Evolutionary conservation across 306 rosid species (phyloP), one percentile per base, ranked within the genome.

Genomic region (Astragalus glycyphyllos): DNA sequence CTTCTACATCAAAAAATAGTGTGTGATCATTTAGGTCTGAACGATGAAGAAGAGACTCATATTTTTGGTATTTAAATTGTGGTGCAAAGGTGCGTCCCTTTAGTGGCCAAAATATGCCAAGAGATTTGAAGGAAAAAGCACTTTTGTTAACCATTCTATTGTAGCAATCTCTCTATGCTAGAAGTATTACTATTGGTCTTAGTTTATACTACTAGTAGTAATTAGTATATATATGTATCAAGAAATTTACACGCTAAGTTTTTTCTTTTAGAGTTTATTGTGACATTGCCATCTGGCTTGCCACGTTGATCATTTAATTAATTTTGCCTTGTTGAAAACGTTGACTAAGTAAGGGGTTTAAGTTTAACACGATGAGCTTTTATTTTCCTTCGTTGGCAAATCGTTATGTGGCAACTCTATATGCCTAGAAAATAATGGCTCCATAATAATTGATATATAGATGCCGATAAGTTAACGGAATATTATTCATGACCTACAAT

Each of bases 1-100:
- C 85, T 66, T 91, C 97, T 4, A 91, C 81, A 31, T 83, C 76
- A 49, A 91, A 84, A 34, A 91, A 17, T 11, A 85, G 6, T 35
- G 85, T 80, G 31, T 72, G 68, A 49, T 72, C 58, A 2, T 66
- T 13, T 38, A 84, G 83, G 53, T 83, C 81, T 14, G 75, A 58
- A 42, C 78, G 69, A 7, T 56, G 79, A n/a, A 80, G 69, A 4
- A 84, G 53, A 63, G 85, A 75, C 8, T 61, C 38, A 49, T 41
- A 77, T 7, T 73, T 82, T 2, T 74, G 84, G 58, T 20, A 55
- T 50, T 73, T 81, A n/a, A 54, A 48, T 11, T 68, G 77, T 29
- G 67, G 46, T 58, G 78, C 50, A 8, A 50, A 71, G 68, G 50
- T 68, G 31, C 4, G 31, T 4, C 31, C 31, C 31, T 26, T 26